Base-by-base conservation (phyloP, 192 early-diverging fungal species). In the Dimargaris verticillata region DNA sequence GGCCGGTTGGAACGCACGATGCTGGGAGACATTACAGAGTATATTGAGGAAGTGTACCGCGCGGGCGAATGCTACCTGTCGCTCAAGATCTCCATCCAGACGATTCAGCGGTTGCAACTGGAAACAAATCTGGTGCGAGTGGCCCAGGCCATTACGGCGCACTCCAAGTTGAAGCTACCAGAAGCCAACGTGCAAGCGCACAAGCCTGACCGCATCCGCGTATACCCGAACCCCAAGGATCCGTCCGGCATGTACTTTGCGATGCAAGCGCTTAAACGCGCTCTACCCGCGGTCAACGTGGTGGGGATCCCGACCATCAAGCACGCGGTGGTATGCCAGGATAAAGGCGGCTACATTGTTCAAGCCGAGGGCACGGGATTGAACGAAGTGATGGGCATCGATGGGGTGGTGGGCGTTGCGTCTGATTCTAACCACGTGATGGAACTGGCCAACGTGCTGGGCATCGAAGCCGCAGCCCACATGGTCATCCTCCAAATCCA, bases 381-480 rank as follows among this genome's bases (percentile, higher is more conserved):
- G 60, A 80, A 76, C 47, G 83, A 95, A 44, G 82, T 95, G 14
- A 99, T 99, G 95, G 92, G 83, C 33, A 92, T 86, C 28, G 92
- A 96, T 61, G 94, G 94, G 61, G 78, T 96, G 48, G 77, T 88
- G 55, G 93, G 90, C 20, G 68, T 74, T 18, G 64, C 81, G 44
- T 88, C 89, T 1, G 82, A 75, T 13, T 89, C 86, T 38, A 98
- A 97, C 74, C 85, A 95, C 67, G 88, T 92, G 54, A 85, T 97
- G 75, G 97, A 99, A 71, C 84, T 90, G 17, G 74, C 80, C 60
- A 76, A 85, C 64, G 87, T 86, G 28, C 75, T 99, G 38, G 97
- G 97, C 53, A 96, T 99, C 66, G 95, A 99, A 65, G 93, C 97
- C 5, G 93, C 95, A 7, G 74, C 89, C 63, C 72, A 76, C 24